phyloP scores from a whole-genome alignment of 495 filamentous ascomycete species.

The Rusavskia elegans region DNA sequence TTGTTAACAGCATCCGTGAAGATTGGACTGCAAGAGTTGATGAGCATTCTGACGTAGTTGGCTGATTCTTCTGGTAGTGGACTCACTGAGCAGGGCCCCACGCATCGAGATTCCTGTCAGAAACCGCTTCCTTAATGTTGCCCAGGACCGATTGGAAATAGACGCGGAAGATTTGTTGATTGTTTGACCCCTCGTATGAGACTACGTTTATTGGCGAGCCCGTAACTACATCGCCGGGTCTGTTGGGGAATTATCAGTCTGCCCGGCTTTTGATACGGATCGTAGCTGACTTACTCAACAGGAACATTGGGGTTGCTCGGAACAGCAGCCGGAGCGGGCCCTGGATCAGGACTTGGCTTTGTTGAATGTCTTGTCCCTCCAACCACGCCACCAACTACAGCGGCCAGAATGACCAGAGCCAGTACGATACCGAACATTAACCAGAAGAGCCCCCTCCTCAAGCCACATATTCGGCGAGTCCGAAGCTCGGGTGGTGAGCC shows the following conservation, averaged over 20 bases:
- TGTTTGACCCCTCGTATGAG: conserved; percentile 5
- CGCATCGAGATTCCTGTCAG: background rate
- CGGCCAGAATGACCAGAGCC: conserved; percentile 8
- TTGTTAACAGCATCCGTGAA: conserved; percentile 16
- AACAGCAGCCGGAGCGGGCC: background rate
- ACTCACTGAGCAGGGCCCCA: conserved; percentile 10
- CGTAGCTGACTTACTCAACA: background rate
- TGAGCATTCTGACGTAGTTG: too few relatives aligned
- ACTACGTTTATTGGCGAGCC: conserved; percentile 10
- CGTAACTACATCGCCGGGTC: conserved; percentile 8
- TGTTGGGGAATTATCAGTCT: background rate
- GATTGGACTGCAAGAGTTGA: conserved; percentile 5
- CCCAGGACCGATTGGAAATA: conserved; percentile 12
- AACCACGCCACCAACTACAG: conserved; percentile 11
- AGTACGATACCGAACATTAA: conserved; percentile 7
- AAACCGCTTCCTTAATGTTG: conserved; percentile 12
- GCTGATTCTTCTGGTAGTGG: too few relatives aligned
- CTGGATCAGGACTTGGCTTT: background rate
- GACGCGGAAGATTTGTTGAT: conserved; percentile 9
- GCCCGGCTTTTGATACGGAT: background rate
- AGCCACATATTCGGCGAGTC: conserved; percentile 10
- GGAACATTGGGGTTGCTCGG: background rate
- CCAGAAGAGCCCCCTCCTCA: conserved; percentile 11
- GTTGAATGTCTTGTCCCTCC: conserved; percentile 5
- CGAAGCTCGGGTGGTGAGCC: conserved; percentile 1